Percentiles rank a stretch among this genome's conserved stretches.
These are phyloP conservation scores for Cyclocybe cylindracea DNA, from an alignment of 768 basidiomycete genomes.

Conservation along the genomic window DNA sequence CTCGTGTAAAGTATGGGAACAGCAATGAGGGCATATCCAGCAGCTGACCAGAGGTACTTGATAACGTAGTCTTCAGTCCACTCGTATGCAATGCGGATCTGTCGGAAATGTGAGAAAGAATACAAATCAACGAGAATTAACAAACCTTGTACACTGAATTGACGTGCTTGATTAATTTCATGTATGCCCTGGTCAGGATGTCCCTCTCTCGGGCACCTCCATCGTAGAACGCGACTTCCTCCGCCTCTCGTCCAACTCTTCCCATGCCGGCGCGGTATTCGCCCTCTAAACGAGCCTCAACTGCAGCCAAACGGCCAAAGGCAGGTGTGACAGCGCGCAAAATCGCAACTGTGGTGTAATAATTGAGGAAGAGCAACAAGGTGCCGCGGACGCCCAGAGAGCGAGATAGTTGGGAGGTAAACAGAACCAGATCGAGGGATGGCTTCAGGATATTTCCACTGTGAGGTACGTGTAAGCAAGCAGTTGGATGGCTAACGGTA, in stretches of 20 bases:
- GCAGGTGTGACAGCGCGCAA: slow-evolving; percentile 87
- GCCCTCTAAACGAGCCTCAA: slow-evolving; percentile 86
- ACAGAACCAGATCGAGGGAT: slow-evolving; percentile 84
- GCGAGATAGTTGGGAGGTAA: slow-evolving; percentile 87
- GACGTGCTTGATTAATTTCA: slow-evolving; percentile 81
- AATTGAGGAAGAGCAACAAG: slow-evolving; percentile 75
- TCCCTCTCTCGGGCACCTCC: slow-evolving; percentile 83
- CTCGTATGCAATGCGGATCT: slow-evolving; percentile 90
- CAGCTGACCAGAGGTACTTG: slow-evolving; percentile 95
- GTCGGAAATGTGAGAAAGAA: not conserved
- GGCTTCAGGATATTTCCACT: slow-evolving; percentile 96
- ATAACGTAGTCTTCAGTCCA: slow-evolving; percentile 98
- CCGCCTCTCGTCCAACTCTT: slow-evolving; percentile 83
- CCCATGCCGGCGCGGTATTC: slow-evolving; percentile 90
- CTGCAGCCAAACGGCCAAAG: slow-evolving; percentile 86
- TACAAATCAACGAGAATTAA: not conserved
- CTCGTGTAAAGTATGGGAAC: slow-evolving; percentile 83
- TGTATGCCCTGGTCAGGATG: slow-evolving; percentile 78
- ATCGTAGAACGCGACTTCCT: slow-evolving; percentile 97
- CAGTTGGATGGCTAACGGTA: not conserved
- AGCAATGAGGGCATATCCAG: slow-evolving; percentile 89
- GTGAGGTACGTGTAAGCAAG: not conserved
- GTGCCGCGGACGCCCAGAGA: slow-evolving; percentile 89
- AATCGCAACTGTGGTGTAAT: slow-evolving; percentile 84
- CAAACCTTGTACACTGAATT: slow-evolving; percentile 88